These are phyloP conservation scores for Talaromyces nanjingensis DNA, from an alignment of 495 filamentous ascomycete genomes.

Conservation along the genomic window DNA sequence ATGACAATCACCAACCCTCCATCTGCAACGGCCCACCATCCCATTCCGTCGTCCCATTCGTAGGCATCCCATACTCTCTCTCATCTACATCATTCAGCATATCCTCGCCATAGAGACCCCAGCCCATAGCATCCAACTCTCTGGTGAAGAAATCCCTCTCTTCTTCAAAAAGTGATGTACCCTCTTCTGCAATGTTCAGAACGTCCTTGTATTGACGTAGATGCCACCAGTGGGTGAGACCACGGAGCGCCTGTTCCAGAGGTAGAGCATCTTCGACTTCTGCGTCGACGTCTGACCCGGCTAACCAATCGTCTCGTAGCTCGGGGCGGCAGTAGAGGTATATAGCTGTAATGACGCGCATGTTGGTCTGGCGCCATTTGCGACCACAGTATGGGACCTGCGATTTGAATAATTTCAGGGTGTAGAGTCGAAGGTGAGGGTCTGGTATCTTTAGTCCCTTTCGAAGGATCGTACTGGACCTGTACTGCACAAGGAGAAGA, in stretches of 20 bases:
- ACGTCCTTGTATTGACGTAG: constrained; percentile 69
- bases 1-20: constrained; percentile 30
- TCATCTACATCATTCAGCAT: constrained; percentile 34
- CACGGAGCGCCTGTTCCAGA: constrained; percentile 79
- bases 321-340: constrained; percentile 91
- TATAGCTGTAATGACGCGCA: constrained; percentile 96
- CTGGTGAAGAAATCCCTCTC: constrained; percentile 85
- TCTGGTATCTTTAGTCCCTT: constrained; percentile 89
- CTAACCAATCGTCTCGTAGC: constrained; percentile 91
- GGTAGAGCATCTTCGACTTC: constrained; percentile 90
- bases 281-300: constrained; percentile 81
- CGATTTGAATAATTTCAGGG: constrained; percentile 95
- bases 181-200: constrained; percentile 61
- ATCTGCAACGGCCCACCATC: constrained; percentile 37
- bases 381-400: constrained; percentile 96
- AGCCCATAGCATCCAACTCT: constrained; percentile 80
- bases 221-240: constrained; percentile 89
- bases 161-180: constrained; percentile 52
- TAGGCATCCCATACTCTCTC: constrained; percentile 29
- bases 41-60: constrained; percentile 38
- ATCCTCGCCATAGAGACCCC: constrained; percentile 38
- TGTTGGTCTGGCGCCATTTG: constrained; percentile 97
- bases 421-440: constrained; percentile 79
- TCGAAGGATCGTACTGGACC: constrained; percentile 79
- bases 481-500: constrained; percentile 88